Percentiles rank a stretch among this genome's conserved stretches.
These are phyloP conservation scores for Lichtheimia hyalospora DNA, from an alignment of 371 early-diverging fungal genomes.

Conservation along the genomic window DNA sequence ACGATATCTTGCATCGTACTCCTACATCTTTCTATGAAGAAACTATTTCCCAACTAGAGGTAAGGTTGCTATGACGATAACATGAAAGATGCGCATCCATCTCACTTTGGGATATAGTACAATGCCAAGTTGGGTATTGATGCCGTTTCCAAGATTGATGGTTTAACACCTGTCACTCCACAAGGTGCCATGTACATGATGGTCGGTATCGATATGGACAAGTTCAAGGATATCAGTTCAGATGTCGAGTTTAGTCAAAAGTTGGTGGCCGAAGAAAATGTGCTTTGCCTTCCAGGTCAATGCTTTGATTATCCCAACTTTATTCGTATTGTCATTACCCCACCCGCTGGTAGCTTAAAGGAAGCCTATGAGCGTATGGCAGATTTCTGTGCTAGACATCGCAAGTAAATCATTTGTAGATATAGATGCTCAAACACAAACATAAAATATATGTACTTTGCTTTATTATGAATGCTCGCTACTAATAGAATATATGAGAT, in stretches of 20 bases:
- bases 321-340: slow-evolving; percentile 81
- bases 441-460: too few species aligned
- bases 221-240: slow-evolving; percentile 72
- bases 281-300: slow-evolving; percentile 84
- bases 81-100: too few species aligned
- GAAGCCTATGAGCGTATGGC: slow-evolving; percentile 79
- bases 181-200: slow-evolving; percentile 96
- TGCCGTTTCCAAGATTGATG: slow-evolving; percentile 66
- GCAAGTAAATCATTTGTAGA: slow-evolving; percentile 12
- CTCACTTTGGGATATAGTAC: slow-evolving; percentile 31
- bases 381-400: slow-evolving; percentile 80
- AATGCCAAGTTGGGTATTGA: slow-evolving; percentile 69
- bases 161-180: slow-evolving; percentile 75
- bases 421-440: too few species aligned
- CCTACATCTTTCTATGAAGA: slow-evolving; percentile 70
- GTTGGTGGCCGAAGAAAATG: slow-evolving; percentile 83
- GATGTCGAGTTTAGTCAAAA: slow-evolving; percentile 84
- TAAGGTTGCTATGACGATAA: slow-evolving; percentile 6
- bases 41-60: slow-evolving; percentile 70
- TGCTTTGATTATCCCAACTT: slow-evolving; percentile 83
- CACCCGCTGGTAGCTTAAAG: slow-evolving; percentile 70
- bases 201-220: slow-evolving; percentile 73
- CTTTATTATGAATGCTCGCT: too few species aligned
- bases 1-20: slow-evolving; percentile 74
- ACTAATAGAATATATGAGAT: too few species aligned